Base-by-base conservation (phyloP, 768 basidiomycete species). In the Tephrocybe rancida region DNA sequence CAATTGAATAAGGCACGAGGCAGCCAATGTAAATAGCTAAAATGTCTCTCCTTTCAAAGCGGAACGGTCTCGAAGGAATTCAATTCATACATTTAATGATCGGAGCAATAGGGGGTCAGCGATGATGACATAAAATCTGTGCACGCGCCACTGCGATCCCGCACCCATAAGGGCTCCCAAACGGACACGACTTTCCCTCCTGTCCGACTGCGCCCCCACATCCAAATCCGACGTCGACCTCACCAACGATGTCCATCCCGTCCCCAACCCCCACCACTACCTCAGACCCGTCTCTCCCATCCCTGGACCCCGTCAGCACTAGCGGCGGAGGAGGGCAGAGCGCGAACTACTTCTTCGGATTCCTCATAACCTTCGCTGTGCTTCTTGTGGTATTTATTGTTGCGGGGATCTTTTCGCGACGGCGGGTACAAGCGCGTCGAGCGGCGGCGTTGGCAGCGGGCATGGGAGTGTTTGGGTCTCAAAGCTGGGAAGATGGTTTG, bases 321-420 rank as follows among this genome's bases (percentile, higher is more conserved):
- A 16, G 22, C 19, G 35, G 37, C 25, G 56, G 50, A 14, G 57
- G 57, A 54, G 52, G 59, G 29, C 69, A 70, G 30, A 73, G 75
- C 6, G 73, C 76, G 19, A 77, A 68, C 57, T 78, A 79, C 61
- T 80, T 80, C 63, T 79, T 80, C 52, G 80, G 80, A 3, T 80
- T 82, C 56, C 74, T 82, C 56, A 74, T 80, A 61, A 72, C 77
- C 21, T 77, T 82, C 58, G 67, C 77, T 52, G 69, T 73, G 1
- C 70, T 81, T 41, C 63, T 84, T 25, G 67, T 83, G 41, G 62
- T 84, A 44, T 82, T 84, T 48, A 67, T 82, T 8, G 77, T 72
- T 3, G 83, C 81, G 45, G 81, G 79, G 7, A 58, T 84, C 14
- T 70, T 75, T 44, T 74, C 81, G 16, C 71, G 82, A 54, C 66